Base-by-base conservation (phyloP, 2,329 filamentous ascomycete genomes). In the Metarhizium sp. region DNA sequence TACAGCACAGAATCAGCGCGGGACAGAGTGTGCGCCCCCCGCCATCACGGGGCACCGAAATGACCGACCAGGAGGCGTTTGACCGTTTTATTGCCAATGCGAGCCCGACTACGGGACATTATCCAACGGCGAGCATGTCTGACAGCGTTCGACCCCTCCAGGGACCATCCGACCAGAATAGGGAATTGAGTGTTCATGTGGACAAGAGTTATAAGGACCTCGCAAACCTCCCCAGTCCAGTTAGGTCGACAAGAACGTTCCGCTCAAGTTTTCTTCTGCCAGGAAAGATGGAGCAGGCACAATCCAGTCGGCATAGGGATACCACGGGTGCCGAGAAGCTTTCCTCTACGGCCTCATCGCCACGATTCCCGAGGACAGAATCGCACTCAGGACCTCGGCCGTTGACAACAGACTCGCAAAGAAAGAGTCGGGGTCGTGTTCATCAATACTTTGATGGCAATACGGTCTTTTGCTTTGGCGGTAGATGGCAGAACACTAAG, bases 371-470 rank as follows among this genome's bases (percentile, higher is more conserved):
- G 45, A 74, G 75, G 2, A 64, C 71, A n/a, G 78, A 82, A 57
- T 67, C 67, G 5, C 63, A 60, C 4, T 53, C 52, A 16, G 57
- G 54, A 18, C 55, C 61, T 16, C 58, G 56, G 61, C 54, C 46
- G 50, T 59, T 29, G 57, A 62, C 60, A 52, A 56, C 64, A 6
- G 18, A 29, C 34, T 11, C 45, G 5, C 18, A n/a, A 6, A 30
- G 45, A n/a, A 70, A 76, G 40, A 58, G 56, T 66, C 81, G 55
- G 85, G 65, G 66, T 52, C 86, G 80, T 61, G 96, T 96, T 63
- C 88, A 92, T 71, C 84, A 97, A 68, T 96, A 96, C 69, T 97
- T 96, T 65, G 82, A 89, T 48, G 94, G 94, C 49, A 99, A 97
- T 66, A 96, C 90, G 0, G 77, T 91, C 29, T 99, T 99, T 67